Conservation (phyloP, 2,329 filamentous ascomycete species). For the Thelonectria olida region DNA sequence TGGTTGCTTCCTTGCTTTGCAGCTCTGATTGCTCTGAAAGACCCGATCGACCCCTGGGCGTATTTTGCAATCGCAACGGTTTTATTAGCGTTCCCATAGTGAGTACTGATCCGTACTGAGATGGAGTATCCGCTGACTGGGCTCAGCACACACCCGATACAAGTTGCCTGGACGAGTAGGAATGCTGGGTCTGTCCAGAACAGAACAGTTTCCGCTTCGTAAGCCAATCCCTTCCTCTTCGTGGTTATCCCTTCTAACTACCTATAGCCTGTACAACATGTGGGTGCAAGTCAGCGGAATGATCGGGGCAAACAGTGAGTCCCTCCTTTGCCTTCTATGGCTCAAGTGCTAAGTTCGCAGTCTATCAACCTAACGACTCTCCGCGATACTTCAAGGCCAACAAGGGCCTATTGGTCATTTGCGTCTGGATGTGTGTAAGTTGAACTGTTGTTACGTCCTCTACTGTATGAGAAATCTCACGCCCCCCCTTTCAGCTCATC, state of each 20-base stretch:
- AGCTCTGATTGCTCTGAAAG: conserved; percentile 53
- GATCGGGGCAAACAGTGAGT: conserved; percentile 49
- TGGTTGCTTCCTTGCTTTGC: conserved; percentile 65
- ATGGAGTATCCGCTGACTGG: neutral
- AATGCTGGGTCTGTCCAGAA: conserved; percentile 68
- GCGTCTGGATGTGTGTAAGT: conserved; percentile 52
- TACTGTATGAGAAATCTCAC: neutral
- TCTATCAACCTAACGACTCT: conserved; percentile 47
- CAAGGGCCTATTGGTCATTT: conserved; percentile 48
- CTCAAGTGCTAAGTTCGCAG: conserved; percentile 24
- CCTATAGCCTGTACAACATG: conserved; percentile 63
- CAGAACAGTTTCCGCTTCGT: conserved; percentile 58
- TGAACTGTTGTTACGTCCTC: neutral
- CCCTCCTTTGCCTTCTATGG: too few relatives aligned
- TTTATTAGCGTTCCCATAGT: conserved; percentile 62
- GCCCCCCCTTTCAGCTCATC: conserved; percentile 38
- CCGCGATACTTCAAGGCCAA: conserved; percentile 51
- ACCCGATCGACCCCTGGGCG: conserved; percentile 52
- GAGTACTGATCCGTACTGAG: conserved; percentile 41
- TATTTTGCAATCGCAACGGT: conserved; percentile 60
- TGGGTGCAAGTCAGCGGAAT: conserved; percentile 51
- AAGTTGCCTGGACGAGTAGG: conserved; percentile 66
- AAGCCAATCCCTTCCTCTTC: conserved; percentile 15
- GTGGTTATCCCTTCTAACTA: neutral
- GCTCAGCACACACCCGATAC: conserved; percentile 59